phyloP scores from a whole-genome alignment of 1,139 yeast species.

The Geotrichum fermentans region DNA sequence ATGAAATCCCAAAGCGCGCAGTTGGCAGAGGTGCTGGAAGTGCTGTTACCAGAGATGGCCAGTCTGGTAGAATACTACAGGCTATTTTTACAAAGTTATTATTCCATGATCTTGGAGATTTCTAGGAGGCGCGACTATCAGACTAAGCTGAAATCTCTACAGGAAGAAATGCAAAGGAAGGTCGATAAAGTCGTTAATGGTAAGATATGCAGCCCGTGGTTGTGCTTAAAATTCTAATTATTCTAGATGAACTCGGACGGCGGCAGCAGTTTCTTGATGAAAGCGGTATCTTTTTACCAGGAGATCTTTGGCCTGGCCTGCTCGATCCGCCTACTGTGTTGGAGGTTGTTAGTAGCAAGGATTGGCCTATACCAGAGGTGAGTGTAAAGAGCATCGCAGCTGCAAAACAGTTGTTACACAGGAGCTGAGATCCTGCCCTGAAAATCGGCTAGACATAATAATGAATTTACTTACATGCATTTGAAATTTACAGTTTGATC shows the following conservation, averaged over 20 bases:
- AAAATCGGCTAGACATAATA: neutral
- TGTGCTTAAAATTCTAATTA: neutral
- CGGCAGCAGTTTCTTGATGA: slow-evolving; percentile 15
- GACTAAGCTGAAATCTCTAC: slow-evolving; percentile 38
- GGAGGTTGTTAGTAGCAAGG: slow-evolving; percentile 14
- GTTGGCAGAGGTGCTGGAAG: neutral
- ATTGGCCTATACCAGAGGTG: slow-evolving; percentile 16
- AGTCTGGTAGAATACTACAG: slow-evolving; percentile 47
- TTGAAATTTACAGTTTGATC: neutral
- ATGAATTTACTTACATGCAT: neutral
- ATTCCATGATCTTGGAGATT: slow-evolving; percentile 47
- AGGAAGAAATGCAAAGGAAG: slow-evolving; percentile 41
- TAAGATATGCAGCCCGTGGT: neutral
- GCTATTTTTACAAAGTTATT: slow-evolving; percentile 47
- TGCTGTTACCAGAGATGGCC: slow-evolving; percentile 28
- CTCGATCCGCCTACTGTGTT: slow-evolving; percentile 31
- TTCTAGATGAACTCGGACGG: slow-evolving; percentile 9
- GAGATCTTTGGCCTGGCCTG: slow-evolving; percentile 47
- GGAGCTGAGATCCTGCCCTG: slow-evolving; percentile 1
- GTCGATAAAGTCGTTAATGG: slow-evolving; percentile 35
- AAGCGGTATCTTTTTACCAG: slow-evolving; percentile 43
- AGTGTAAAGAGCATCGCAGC: neutral
- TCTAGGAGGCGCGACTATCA: slow-evolving; percentile 45
- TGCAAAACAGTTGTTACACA: slow-evolving; percentile 6
- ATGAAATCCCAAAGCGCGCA: neutral